Evolutionary conservation across 73 alveolate species (phyloP).

Genomic region (Paramecium octaurelia): DNA sequence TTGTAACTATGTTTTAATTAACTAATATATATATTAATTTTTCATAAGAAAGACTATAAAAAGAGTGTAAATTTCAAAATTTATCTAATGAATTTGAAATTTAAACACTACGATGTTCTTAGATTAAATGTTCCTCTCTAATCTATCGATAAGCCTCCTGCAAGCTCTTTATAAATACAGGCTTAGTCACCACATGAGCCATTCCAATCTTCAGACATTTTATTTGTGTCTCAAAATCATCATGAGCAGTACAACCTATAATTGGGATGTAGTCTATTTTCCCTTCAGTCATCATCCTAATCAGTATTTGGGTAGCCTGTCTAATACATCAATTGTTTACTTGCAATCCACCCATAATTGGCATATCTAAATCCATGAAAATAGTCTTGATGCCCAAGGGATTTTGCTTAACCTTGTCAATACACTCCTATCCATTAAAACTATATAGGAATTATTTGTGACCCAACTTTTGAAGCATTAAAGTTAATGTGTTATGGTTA

Average conservation of each 20-base stretch:
- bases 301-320: background rate
- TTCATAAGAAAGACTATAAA: background rate
- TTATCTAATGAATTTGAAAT: background rate
- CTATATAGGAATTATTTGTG: background rate
- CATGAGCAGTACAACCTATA: slow-evolving; percentile 40
- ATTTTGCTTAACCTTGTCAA: background rate
- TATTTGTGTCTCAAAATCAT: background rate
- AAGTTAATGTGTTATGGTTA: background rate
- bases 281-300: background rate
- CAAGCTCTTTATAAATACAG: background rate
- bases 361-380: slow-evolving; percentile 43
- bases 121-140: background rate
- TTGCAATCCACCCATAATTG: slow-evolving; percentile 16
- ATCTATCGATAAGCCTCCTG: background rate
- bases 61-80: background rate
- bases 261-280: background rate
- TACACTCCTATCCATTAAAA: slow-evolving; percentile 29
- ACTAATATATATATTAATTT: no score
- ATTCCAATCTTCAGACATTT: background rate
- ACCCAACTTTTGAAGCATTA: background rate
- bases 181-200: background rate
- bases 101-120: background rate
- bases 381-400: background rate
- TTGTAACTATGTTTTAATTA: background rate
- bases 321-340: background rate